Evolutionary conservation across 2,329 filamentous ascomycete genomes (phyloP), one percentile per base, ranked within the genome.

Genomic region (Aphanoascus verrucosus): DNA sequence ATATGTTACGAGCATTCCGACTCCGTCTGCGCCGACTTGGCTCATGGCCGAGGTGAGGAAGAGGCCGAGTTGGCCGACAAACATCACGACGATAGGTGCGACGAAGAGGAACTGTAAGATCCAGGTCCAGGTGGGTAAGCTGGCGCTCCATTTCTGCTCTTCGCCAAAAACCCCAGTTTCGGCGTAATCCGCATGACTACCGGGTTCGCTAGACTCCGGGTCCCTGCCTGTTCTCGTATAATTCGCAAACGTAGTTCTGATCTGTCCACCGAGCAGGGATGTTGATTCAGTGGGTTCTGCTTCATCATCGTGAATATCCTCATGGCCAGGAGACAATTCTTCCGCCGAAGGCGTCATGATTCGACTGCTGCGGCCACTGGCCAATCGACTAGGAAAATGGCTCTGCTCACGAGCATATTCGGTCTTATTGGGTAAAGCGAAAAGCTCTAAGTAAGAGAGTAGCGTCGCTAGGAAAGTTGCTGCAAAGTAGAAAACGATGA

Each of bases 1-100:
- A 66, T 95, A 89, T 4, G 89, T 83, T 6, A 81, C 68, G 14
- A 94, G 70, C 15, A 84, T 74, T 35, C 81, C 78, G 57, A 82
- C 86, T 1, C 93, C 93, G 66, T 98, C 93, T 1, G 86, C 79
- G 5, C 86, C 85, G 0, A 89, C 95, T 69, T 95, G 90, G 55
- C 83, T 77, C 17, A 89, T 74, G 1, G 86, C 81, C 34, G 83
- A 79, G 3, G 84, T 86, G 14, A 88, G 66, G 11, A 91, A 71
- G 2, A 97, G 76, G 1, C 80, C 85, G 23, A 90, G 76, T 63
- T 94, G 88, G 1, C 83, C 87, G 14, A 87, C 70, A 17, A 97
- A 67, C 56, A 93, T 83, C 44, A 95, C 74, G 46, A 84, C 80
- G 50, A 95, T 80, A 0, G 90, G 89, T 0, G 81, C 86, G 8